Base-by-base conservation (phyloP, 495 filamentous ascomycete genomes). In the Platismatia glauca region DNA sequence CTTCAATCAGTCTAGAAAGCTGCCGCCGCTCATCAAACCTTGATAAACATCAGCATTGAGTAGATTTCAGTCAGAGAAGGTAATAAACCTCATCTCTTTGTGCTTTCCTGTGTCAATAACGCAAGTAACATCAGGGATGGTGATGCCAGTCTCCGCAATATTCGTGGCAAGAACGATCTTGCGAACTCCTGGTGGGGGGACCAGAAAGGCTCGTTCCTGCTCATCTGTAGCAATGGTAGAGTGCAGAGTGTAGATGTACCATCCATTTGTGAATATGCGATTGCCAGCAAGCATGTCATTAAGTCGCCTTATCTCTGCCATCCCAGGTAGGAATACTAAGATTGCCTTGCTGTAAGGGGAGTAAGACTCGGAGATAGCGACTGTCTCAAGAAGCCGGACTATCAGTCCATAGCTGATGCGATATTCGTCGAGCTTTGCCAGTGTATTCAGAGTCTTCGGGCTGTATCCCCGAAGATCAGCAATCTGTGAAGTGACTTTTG, bases 151-250 rank as follows among this genome's bases (percentile, higher is more conserved):
- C 70, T 97, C 93, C 29, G 93, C 93, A 69, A 97, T 97, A 69
- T 97, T 97, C 12, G 93, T 98, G 7, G 93, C 90, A 53, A 96
- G 82, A 6, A 97, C 91, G 63, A 97, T 94, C 75, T 97, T 97
- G 60, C 91, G 80, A 46, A 83, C 79, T 9, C 90, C 93, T 20
- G 79, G 79, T 1, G 90, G 91, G 12, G 94, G 93, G 4, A 96
- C 76, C 2, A 87, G 76, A 70, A 98, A 97, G 3, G 92, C 94
- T 52, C 85, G 84, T 73, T 97, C 92, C 75, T 97, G 94, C 31
- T 97, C 92, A 68, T 97, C 94, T 59, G 86, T 95, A n/a, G 93
- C 87, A 69, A 98, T 95, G 3, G 88, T 90, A 3, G 93, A 97
- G 72, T 98, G 94, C 43, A 97, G 80, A 4, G 89, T 86, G 72